Percentiles rank a stretch among this genome's conserved stretches.
These are phyloP conservation scores for Salmacisia buchloeana DNA, from an alignment of 1,284 basidiomycete genomes.

Conservation along the genomic window DNA sequence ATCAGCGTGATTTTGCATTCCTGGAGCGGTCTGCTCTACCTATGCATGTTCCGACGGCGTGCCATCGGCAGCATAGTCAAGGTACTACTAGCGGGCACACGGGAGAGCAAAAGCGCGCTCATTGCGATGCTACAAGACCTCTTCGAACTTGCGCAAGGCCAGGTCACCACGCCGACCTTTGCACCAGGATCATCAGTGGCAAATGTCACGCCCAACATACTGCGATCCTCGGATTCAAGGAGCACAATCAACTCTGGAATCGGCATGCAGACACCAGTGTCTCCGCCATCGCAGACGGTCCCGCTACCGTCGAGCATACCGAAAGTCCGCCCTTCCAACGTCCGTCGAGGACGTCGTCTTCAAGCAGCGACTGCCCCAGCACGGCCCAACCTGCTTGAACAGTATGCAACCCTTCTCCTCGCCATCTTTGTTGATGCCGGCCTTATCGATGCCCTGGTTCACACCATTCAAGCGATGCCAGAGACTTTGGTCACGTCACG, in stretches of 20 bases:
- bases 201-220: neutral
- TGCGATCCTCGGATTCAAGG: neutral
- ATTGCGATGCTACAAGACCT: constrained; percentile 89
- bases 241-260: neutral
- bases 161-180: neutral
- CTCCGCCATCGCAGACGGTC: constrained; percentile 3
- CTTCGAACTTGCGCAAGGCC: constrained; percentile 58
- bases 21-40: constrained; percentile 91
- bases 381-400: constrained; percentile 75
- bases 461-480: constrained; percentile 25
- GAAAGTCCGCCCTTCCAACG: too few relatives aligned
- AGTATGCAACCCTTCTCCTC: constrained; percentile 84
- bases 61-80: constrained; percentile 80
- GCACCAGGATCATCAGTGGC: neutral
- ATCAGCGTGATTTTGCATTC: constrained; percentile 78
- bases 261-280: neutral
- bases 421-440: constrained; percentile 81
- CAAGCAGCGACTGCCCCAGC: neutral
- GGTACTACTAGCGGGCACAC: constrained; percentile 60
- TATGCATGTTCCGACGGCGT: constrained; percentile 80
- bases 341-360: too few relatives aligned
- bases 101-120: constrained; percentile 62
- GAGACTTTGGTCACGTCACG: neutral
- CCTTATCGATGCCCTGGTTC: constrained; percentile 53
- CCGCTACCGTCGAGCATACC: too few relatives aligned